A percentile compares a stretch with the other conserved stretches of the same genome.
Evolutionary conservation across 495 filamentous ascomycete species (phyloP).

Genomic region (Venustampulla echinocandica): DNA sequence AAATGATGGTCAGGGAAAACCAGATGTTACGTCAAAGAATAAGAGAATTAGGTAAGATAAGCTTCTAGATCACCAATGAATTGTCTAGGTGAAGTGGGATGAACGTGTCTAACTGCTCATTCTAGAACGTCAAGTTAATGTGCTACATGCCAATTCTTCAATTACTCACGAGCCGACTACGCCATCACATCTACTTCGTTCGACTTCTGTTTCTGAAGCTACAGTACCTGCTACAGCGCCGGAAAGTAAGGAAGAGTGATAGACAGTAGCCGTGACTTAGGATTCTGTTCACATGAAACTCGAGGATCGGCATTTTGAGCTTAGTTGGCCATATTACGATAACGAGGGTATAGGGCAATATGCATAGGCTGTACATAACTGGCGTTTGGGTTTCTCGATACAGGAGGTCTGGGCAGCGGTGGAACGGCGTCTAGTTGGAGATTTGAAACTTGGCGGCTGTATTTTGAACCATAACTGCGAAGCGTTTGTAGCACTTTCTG

Average conservation of each 20-base stretch:
- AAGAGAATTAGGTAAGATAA: slow-evolving; percentile 62
- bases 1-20: slow-evolving; percentile 81
- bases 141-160: slow-evolving; percentile 27
- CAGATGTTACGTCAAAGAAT: slow-evolving; percentile 84
- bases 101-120: not conserved
- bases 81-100: not conserved
- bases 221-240: not conserved
- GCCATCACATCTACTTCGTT: slow-evolving; percentile 31
- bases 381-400: too few relatives aligned
- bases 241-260: slow-evolving; percentile 6
- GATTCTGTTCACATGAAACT: too few relatives aligned
- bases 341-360: too few relatives aligned
- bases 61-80: slow-evolving; percentile 2
- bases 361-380: too few relatives aligned
- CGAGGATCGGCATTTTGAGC: too few relatives aligned
- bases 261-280: not conserved
- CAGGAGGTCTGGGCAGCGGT: too few relatives aligned
- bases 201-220: slow-evolving; percentile 21
- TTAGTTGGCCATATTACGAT: too few relatives aligned
- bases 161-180: slow-evolving; percentile 33
- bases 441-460: too few relatives aligned
- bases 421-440: too few relatives aligned
- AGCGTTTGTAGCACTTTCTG: too few relatives aligned
- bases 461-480: too few relatives aligned
- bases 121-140: slow-evolving; percentile 33